Evolutionary conservation across 2,329 filamentous ascomycete genomes (phyloP), one percentile per base, ranked within the genome.

Genomic region (Phialophora verrucosa): DNA sequence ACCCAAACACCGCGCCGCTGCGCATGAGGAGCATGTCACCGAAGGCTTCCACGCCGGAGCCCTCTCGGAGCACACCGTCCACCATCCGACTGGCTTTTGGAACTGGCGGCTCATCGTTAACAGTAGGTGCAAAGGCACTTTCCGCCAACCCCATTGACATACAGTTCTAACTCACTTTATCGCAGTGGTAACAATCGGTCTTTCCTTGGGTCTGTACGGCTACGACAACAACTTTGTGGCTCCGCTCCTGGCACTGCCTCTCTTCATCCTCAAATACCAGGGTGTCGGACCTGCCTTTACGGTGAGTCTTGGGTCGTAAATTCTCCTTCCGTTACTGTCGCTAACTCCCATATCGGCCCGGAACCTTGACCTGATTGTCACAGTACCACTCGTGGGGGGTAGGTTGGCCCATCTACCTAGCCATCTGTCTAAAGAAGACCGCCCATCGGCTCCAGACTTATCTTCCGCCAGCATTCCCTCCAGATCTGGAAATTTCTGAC

Each of bases 281-380:
- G 63, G 58, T 7, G 4, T 23, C 5, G 44, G 51, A 5, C 20
- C 53, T 6, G 55, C 54, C 1, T 59, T 64, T 53, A 56, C 54
- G 10, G 51, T 54, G 14, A 42, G 35, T 42, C 12, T 17, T 5
- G 8, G 3, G 35, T 6, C 6, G 4, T 17, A 3, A 7, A 42
- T 42, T 6, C 35, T 42, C 20, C 32, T 11, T 29, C 54, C 1
- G 31, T 47, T 53, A 50, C 54, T n/a, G 51, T 54, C 14, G 4
- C 44, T 60, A 23, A 60, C 59, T 29, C 11, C 20, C 17, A 2
- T 20, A 54, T 32, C 3, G 51, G 76, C 76, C 4, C 74, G 72
- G 25, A 79, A 79, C 49, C 76, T 77, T 32, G 73, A 76, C 59
- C 66, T 79, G 17, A 63, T 79, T 50, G 73, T 79, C 50, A 31